Base-by-base conservation (phyloP, 2,329 filamentous ascomycete genomes). In the Aspergillus flavus region DNA sequence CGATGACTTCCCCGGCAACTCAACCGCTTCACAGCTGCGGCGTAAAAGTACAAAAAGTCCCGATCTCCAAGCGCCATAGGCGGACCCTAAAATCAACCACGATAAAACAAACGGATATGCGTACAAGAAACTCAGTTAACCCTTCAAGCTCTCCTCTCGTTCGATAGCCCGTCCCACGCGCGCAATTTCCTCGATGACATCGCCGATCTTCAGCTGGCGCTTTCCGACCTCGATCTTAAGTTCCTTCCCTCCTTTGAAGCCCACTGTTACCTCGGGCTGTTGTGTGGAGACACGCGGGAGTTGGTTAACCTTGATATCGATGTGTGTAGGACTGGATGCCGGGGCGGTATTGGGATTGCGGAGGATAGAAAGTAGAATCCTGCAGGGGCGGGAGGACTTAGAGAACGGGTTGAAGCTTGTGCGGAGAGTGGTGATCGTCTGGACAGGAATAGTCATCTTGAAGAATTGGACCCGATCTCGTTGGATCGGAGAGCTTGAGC, bases 191-290 rank as follows among this genome's bases (percentile, higher is more conserved):
- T 93, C 91, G 62, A 94, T 85, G 23, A 98, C 87, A 73, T 93
- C 91, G 76, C 92, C 91, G 75, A 98, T 94, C 70, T 89, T 91
- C 80, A 94, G 83, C 75, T 89, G 90, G 72, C 91, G 84, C 78
- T 90, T 91, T 70, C 92, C 89, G 69, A 92, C 85, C 75, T 97
- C 89, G 45, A 98, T 86, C 39, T 88, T 87, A 82, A 98, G 87
- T 73, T 96, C 90, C 81, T 94, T 96, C 71, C 95, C 95, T 75
- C 97, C 95, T 85, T 97, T 97, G 80, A 98, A 98, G 73, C 94
- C 96, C 70, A 99, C 81, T 46, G 82, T 84, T 61, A 99, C 80
- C 53, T 85, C 85, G 61, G 90, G 91, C 34, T 88, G 84, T 72
- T 92, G 88, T 59, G 85, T 86, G 61, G 91, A 91, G 58, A 82